Percentiles rank a stretch among this genome's conserved stretches.
Evolutionary conservation across 306 rosid genomes (phyloP).

Genomic region (Datisca glomerata): DNA sequence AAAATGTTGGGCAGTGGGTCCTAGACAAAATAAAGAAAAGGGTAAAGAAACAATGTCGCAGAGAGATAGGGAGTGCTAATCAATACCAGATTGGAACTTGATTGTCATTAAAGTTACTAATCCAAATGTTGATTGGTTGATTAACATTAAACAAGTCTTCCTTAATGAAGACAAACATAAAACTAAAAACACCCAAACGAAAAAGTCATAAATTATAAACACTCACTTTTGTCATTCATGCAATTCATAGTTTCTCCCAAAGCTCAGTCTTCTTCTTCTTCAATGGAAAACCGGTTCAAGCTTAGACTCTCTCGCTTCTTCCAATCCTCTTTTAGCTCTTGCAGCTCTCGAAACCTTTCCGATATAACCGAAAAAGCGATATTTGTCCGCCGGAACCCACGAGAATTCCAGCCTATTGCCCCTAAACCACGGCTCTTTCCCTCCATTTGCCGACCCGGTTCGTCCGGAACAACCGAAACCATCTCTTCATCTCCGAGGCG

Average conservation of each 20-base stretch:
- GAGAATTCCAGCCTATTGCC: constrained; percentile 15
- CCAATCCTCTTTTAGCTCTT: constrained; percentile 65
- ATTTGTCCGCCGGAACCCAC: constrained; percentile 14
- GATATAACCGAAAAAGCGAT: constrained; percentile 54
- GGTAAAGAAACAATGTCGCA: too few relatives aligned
- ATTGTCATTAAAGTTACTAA: too few relatives aligned
- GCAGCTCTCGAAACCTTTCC: constrained; percentile 42
- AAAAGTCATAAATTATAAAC: too few relatives aligned
- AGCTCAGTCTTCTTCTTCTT: background rate
- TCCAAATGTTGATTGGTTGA: too few relatives aligned
- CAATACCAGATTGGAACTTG: too few relatives aligned
- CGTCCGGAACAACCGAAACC: constrained; percentile 13
- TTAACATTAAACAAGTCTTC: too few relatives aligned
- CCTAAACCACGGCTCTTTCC: constrained; percentile 26
- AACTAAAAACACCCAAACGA: too few relatives aligned
- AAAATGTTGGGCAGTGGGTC: too few relatives aligned
- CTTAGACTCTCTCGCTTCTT: constrained; percentile 69
- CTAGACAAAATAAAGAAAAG: too few relatives aligned
- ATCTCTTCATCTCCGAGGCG: constrained; percentile 28
- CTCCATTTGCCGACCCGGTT: constrained; percentile 35
- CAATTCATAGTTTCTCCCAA: background rate
- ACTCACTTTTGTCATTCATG: too few relatives aligned
- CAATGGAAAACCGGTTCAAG: constrained; percentile 67
- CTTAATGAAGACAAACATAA: too few relatives aligned
- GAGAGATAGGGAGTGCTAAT: too few relatives aligned